These are phyloP conservation scores for Diddensiella transvaalensis DNA, from an alignment of 805 yeast species.

Conservation along the genomic window DNA sequence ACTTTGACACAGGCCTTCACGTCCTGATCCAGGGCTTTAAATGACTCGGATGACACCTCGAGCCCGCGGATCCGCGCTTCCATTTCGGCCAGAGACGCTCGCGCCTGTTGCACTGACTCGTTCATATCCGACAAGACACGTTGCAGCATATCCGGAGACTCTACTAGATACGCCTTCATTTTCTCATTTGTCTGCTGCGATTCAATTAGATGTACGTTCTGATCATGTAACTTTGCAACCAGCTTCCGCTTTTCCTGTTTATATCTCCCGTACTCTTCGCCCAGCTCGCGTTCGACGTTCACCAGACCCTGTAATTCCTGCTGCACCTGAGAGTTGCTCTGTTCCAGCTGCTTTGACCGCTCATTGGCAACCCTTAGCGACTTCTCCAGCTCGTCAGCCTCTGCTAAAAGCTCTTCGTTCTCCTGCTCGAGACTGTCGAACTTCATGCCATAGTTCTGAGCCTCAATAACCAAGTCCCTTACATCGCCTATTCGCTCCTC, in stretches of 20 bases:
- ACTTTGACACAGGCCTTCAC: slow-evolving; percentile 41
- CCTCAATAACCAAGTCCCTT: slow-evolving; percentile 54
- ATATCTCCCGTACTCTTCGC: slow-evolving; percentile 60
- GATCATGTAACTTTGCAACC: slow-evolving; percentile 57
- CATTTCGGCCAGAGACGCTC: slow-evolving; percentile 37
- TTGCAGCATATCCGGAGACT: slow-evolving; percentile 54
- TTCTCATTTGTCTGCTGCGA: slow-evolving; percentile 56
- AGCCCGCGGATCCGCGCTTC: slow-evolving; percentile 51
- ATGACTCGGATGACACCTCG: slow-evolving; percentile 53
- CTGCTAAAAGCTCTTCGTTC: slow-evolving; percentile 37
- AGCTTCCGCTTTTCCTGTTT: slow-evolving; percentile 58
- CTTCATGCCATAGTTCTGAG: slow-evolving; percentile 46
- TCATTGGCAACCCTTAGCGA: slow-evolving; percentile 28
- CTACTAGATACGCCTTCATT: slow-evolving; percentile 55
- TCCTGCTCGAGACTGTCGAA: slow-evolving; percentile 41
- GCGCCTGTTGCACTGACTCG: slow-evolving; percentile 41
- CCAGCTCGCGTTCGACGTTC: slow-evolving; percentile 56
- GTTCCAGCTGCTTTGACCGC: slow-evolving; percentile 37
- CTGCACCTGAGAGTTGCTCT: slow-evolving; percentile 56
- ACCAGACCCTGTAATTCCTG: slow-evolving; percentile 58
- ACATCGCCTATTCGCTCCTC: slow-evolving; percentile 72
- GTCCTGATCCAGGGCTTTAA: slow-evolving; percentile 50
- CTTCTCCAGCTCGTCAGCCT: slow-evolving; percentile 37
- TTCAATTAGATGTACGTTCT: slow-evolving; percentile 54
- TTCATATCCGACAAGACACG: slow-evolving; percentile 53